Evolutionary conservation across 1,139 yeast genomes (phyloP).

Genomic region (Citeromyces hawaiiensis): DNA sequence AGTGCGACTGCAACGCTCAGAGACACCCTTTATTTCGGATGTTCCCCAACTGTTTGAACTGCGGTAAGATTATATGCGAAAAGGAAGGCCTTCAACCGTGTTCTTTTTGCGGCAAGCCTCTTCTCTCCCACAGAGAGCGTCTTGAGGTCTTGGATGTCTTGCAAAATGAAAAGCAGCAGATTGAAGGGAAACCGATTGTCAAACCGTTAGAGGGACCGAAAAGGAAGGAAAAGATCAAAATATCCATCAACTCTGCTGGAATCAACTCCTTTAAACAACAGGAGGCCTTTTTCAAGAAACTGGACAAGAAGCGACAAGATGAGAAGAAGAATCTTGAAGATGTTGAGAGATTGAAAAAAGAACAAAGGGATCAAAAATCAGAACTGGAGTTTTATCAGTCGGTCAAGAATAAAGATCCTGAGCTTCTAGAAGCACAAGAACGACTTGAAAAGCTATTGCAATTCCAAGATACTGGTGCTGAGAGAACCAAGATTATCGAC

Average conservation of each 20-base stretch:
- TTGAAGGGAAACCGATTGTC: slow-evolving; percentile 15
- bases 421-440: slow-evolving; percentile 53
- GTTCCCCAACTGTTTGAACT: slow-evolving; percentile 86
- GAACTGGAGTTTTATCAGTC: slow-evolving; percentile 23
- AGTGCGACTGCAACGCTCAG: slow-evolving; percentile 75
- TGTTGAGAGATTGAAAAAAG: slow-evolving; percentile 24
- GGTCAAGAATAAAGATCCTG: slow-evolving; percentile 29
- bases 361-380: slow-evolving; percentile 23
- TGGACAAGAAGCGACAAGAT: slow-evolving; percentile 21
- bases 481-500: slow-evolving; percentile 84
- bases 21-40: slow-evolving; percentile 80
- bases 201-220: slow-evolving; percentile 7
- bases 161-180: slow-evolving; percentile 30
- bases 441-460: slow-evolving; percentile 59
- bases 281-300: slow-evolving; percentile 42
- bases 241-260: slow-evolving; percentile 44
- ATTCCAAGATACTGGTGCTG: slow-evolving; percentile 80
- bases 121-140: slow-evolving; percentile 49
- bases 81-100: slow-evolving; percentile 88
- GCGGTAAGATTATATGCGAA: slow-evolving; percentile 88
- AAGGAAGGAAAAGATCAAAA: slow-evolving; percentile 29
- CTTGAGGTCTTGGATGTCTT: slow-evolving; percentile 41
- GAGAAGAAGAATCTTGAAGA: slow-evolving; percentile 21
- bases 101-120: slow-evolving; percentile 61
- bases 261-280: slow-evolving; percentile 56